Evolutionary conservation across 257 asterid species (phyloP).

Genomic region (Thymus quinquecostatus): DNA sequence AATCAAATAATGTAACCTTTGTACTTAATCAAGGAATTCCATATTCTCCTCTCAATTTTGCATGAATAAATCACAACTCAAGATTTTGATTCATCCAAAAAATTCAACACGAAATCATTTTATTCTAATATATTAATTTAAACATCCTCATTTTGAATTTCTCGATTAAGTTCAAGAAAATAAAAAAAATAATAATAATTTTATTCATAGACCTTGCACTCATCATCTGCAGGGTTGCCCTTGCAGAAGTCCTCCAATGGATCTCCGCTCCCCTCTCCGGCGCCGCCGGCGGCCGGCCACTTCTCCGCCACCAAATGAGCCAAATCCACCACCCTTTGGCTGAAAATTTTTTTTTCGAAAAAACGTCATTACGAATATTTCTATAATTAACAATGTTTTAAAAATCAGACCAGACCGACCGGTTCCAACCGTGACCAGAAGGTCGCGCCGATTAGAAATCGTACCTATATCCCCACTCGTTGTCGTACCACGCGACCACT

Average conservation of each 20-base stretch:
- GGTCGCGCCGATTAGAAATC: no score
- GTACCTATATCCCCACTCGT: slow-evolving; percentile 87
- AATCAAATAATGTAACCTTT: no score
- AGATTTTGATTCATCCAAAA: no score
- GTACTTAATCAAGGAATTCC: background rate
- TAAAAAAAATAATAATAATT: background rate
- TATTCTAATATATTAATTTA: no score
- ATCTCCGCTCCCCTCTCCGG: slow-evolving; percentile 62
- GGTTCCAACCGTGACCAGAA: no score
- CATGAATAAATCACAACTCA: no score
- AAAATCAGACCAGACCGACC: no score
- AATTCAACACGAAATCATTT: no score
- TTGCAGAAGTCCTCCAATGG: slow-evolving; percentile 85
- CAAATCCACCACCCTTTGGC: slow-evolving; percentile 93
- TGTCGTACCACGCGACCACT: slow-evolving; percentile 96
- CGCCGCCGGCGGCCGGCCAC: slow-evolving; percentile 72
- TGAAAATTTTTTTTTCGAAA: slow-evolving; percentile 33
- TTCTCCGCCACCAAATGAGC: slow-evolving; percentile 81
- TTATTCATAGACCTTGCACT: slow-evolving; percentile 78
- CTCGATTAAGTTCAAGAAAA: background rate
- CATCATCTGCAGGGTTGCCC: slow-evolving; percentile 70
- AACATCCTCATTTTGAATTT: background rate
- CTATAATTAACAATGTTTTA: background rate
- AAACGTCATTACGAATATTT: background rate
- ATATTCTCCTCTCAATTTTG: background rate